Evolutionary conservation across 1,284 basidiomycete genomes (phyloP).

Genomic region (Microbotryum violaceum): DNA sequence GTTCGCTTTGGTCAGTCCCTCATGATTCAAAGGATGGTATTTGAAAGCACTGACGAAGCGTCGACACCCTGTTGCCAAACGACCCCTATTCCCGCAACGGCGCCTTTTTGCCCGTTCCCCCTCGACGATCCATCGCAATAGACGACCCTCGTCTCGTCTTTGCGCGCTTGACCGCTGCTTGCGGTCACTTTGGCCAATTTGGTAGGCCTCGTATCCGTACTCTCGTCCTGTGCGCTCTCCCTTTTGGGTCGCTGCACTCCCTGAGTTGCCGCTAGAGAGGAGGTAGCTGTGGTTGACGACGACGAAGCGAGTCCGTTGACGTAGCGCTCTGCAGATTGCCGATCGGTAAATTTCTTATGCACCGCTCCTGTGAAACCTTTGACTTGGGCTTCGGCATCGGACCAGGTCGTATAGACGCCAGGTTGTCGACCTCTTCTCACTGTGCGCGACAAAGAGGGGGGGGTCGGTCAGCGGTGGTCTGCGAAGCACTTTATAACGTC

Average conservation of each 20-base stretch:
- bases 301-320: constrained; percentile 27
- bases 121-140: constrained; percentile 74
- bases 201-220: background rate
- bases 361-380: constrained; percentile 52
- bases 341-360: constrained; percentile 57
- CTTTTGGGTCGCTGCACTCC: background rate
- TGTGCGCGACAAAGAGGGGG: constrained; percentile 17
- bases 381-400: constrained; percentile 54
- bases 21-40: background rate
- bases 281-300: constrained; percentile 2
- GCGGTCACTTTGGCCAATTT: background rate
- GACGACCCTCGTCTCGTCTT: constrained; percentile 49
- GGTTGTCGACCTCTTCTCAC: constrained; percentile 34
- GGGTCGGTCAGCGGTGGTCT: background rate
- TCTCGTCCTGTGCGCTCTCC: background rate
- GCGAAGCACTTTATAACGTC: background rate
- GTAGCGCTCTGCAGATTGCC: constrained; percentile 49
- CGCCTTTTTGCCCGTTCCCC: constrained; percentile 57
- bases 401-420: constrained; percentile 37
- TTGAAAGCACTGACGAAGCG: constrained; percentile 45
- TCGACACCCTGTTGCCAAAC: constrained; percentile 60
- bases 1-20: background rate
- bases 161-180: background rate
- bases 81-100: constrained; percentile 63
- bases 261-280: background rate